Evolutionary conservation across 768 basidiomycete genomes (phyloP), one percentile per base, ranked within the genome.

Genomic region (Boletus patriciae): DNA sequence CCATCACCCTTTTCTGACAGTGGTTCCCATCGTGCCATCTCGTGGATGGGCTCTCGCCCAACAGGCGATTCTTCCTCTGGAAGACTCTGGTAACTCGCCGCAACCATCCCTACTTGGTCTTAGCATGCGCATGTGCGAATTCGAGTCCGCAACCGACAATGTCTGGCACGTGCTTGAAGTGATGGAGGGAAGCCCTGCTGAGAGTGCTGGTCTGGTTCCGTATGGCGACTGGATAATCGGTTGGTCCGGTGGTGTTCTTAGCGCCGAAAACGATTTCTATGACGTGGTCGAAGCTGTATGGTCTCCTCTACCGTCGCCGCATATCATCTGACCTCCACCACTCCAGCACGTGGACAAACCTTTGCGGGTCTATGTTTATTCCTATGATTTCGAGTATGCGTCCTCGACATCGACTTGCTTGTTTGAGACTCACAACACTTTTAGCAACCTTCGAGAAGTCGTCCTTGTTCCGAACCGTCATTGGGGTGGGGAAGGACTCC

Each of bases 141-240:
- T 96, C 5, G 88, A 92, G 64, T 79, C 83, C 49, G 90, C 96
- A 16, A 77, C 92, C 19, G 94, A 98, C 67, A 92, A 90, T 60
- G 94, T 99, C 6, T 99, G 97, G 95, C 97, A 98, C 73, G 94
- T 99, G 40, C 79, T 99, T 45, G 97, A 99, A 68, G 94, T 99
- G 15, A 76, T 96, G 40, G 96, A 99, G 71, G 96, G 94, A 21
- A 92, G 89, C 60, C 97, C 97, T 7, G 97, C 96, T 10, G 95
- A 98, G 77, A 92, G 89, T 66, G 94, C 94, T 7, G 96, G 95
- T 3, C 83, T 98, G 12, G 97, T 99, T 19, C 96, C 96, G 1
- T 95, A 92, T 77, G 80, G 82, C 31, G 83, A 86, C 70, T 86
- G 83, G 77, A 84, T 86, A 62, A 77, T 87, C 66, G 96, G 96